Percentiles rank a stretch among this genome's conserved stretches.
Conservation (phyloP, 2,329 filamentous ascomycete species). For the Cercospora brassicicola region DNA sequence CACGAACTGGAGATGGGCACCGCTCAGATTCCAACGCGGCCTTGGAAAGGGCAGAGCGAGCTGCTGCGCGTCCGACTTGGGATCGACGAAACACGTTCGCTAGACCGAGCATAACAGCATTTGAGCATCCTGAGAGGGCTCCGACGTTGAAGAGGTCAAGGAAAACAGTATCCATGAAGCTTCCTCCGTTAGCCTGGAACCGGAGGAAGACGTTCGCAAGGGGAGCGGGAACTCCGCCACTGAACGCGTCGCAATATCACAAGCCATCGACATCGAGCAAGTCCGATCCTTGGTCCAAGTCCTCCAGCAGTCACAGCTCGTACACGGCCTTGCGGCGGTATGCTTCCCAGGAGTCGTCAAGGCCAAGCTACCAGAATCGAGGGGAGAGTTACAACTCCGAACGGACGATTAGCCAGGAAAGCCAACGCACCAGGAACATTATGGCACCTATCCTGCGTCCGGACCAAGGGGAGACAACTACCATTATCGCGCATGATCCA, state of each 20-base stretch:
- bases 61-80: constrained; percentile 4
- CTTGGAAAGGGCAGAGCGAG: not conserved
- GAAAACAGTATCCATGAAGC: constrained; percentile 1
- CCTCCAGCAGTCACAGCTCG: constrained; percentile 8
- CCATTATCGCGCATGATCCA: constrained; percentile 19
- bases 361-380: not conserved
- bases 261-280: constrained; percentile 10
- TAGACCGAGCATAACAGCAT: constrained; percentile 8
- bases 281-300: not conserved
- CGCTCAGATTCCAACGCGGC: not conserved
- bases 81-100: constrained; percentile 18
- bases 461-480: constrained; percentile 18
- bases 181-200: constrained; percentile 14
- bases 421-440: not conserved
- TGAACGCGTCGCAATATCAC: not conserved
- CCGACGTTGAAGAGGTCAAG: not conserved
- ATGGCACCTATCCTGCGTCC: constrained; percentile 7
- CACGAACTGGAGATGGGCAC: not conserved
- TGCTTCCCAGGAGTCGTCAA: not conserved
- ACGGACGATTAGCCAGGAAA: not conserved
- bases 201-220: constrained; percentile 17
- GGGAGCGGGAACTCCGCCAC: not conserved
- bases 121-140: not conserved
- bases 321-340: not conserved
- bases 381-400: not conserved